These are phyloP conservation scores for Naganishia sp. DNA, from an alignment of 1,284 basidiomycete species.

Conservation along the genomic window DNA sequence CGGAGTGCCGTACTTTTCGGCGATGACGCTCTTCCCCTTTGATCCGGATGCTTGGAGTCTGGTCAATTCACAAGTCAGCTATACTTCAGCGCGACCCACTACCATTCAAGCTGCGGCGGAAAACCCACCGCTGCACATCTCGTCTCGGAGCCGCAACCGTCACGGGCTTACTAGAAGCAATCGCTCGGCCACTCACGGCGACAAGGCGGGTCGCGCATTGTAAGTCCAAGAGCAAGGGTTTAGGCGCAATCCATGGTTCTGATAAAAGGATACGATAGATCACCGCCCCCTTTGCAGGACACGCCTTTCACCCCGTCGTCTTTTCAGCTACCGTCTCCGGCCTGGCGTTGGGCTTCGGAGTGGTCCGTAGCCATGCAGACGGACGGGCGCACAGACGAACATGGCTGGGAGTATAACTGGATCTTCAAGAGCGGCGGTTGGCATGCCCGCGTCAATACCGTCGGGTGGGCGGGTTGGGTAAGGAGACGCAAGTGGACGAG, in stretches of 20 bases:
- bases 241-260: too few species aligned
- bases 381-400: conserved; percentile 50
- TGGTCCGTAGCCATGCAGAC: conserved; percentile 55
- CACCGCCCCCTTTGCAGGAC: conserved; percentile 30
- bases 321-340: conserved; percentile 48
- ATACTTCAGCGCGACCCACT: conserved; percentile 25
- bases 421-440: conserved; percentile 48
- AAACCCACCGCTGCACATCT: not conserved
- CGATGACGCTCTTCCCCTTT: conserved; percentile 45
- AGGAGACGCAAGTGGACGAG: conserved; percentile 52
- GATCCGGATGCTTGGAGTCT: conserved; percentile 52
- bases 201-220: too few species aligned
- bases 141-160: not conserved
- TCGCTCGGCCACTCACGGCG: too few species aligned
- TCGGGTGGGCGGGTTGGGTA: conserved; percentile 53
- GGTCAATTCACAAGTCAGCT: conserved; percentile 36
- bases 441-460: conserved; percentile 41
- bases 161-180: too few species aligned
- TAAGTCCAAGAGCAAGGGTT: too few species aligned
- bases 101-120: not conserved
- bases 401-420: conserved; percentile 54
- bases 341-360: conserved; percentile 51
- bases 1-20: conserved; percentile 51
- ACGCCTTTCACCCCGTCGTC: conserved; percentile 50
- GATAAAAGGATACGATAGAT: too few species aligned